Conservation (phyloP, 2,329 filamentous ascomycete species). For the Aspergillus vadensis region DNA sequence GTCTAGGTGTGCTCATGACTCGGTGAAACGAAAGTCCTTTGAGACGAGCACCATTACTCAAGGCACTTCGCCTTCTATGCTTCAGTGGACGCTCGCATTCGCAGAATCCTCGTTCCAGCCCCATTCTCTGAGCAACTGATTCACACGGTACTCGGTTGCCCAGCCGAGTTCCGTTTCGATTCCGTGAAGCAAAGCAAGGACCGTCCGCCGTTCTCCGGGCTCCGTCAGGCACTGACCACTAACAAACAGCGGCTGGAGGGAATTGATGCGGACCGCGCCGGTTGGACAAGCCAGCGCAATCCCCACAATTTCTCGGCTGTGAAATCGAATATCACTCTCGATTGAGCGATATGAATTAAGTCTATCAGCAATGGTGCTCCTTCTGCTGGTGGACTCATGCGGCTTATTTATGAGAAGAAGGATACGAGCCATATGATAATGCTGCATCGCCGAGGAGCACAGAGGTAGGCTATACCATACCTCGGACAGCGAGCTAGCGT, state of each 20-base stretch:
- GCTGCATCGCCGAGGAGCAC: constrained; percentile 63
- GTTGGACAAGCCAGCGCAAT: constrained; percentile 61
- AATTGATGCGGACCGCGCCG: constrained; percentile 61
- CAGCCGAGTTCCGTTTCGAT: constrained; percentile 67
- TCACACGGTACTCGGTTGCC: constrained; percentile 63
- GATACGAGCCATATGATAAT: constrained; percentile 49
- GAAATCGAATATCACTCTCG: constrained; percentile 56
- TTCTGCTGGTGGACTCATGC: constrained; percentile 47
- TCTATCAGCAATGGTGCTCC: constrained; percentile 56
- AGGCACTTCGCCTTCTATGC: background rate
- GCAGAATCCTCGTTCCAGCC: constrained; percentile 31
- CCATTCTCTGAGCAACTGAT: constrained; percentile 52
- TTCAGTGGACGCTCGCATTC: background rate
- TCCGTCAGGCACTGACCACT: constrained; percentile 63
- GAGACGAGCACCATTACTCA: background rate
- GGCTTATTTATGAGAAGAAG: constrained; percentile 48
- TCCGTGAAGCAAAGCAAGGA: constrained; percentile 58
- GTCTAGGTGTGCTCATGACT: background rate
- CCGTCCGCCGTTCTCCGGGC: constrained; percentile 55
- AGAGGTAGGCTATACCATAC: constrained; percentile 68
- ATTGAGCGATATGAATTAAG: constrained; percentile 62
- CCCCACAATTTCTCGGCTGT: constrained; percentile 63
- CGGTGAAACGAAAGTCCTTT: background rate
- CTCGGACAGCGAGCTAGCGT: constrained; percentile 51
- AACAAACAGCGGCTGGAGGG: constrained; percentile 64